Percentiles rank a stretch among this genome's conserved stretches.
These are phyloP conservation scores for Globisporangium sylvaticum DNA, from an alignment of 352 stramenopile genomes.

Conservation along the genomic window DNA sequence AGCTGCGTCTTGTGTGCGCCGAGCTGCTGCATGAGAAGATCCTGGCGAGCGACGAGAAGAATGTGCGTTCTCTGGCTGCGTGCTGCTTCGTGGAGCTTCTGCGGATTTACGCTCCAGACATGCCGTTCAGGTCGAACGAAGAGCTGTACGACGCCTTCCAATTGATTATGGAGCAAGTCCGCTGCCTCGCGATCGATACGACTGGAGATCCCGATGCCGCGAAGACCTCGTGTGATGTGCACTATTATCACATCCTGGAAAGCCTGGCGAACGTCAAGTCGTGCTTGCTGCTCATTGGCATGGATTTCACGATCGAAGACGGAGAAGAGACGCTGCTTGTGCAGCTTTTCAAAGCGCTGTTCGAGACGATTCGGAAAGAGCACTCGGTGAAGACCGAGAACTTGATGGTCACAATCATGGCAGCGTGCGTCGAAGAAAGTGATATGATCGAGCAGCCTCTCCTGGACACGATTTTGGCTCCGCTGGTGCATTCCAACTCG, in stretches of 20 bases:
- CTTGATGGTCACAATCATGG: slow-evolving; percentile 74
- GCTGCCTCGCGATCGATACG: slow-evolving; percentile 26
- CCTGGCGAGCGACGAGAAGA: slow-evolving; percentile 40
- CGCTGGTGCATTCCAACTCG: slow-evolving; percentile 35
- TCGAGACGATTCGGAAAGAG: slow-evolving; percentile 55
- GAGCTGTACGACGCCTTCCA: slow-evolving; percentile 71
- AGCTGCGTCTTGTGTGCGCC: slow-evolving; percentile 39
- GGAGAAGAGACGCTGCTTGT: slow-evolving; percentile 49
- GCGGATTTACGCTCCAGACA: slow-evolving; percentile 57
- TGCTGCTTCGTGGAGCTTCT: slow-evolving; percentile 76
- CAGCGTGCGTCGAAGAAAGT: slow-evolving; percentile 66
- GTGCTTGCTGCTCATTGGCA: slow-evolving; percentile 45
- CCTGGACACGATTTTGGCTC: slow-evolving; percentile 58
- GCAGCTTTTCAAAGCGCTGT: slow-evolving; percentile 66
- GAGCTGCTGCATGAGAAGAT: slow-evolving; percentile 58
- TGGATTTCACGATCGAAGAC: slow-evolving; percentile 44
- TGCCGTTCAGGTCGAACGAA: slow-evolving; percentile 60
- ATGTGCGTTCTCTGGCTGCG: slow-evolving; percentile 54
- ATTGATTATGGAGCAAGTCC: slow-evolving; percentile 60
- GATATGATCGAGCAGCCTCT: slow-evolving; percentile 61
- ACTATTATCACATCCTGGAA: slow-evolving; percentile 62
- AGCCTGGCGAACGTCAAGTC: slow-evolving; percentile 58
- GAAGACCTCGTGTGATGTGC: slow-evolving; percentile 31
- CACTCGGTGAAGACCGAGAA: slow-evolving; percentile 70
- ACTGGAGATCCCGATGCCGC: neutral